phyloP scores from a whole-genome alignment of 192 early-diverging fungal genomes.

The Umbelopsis sp. region DNA sequence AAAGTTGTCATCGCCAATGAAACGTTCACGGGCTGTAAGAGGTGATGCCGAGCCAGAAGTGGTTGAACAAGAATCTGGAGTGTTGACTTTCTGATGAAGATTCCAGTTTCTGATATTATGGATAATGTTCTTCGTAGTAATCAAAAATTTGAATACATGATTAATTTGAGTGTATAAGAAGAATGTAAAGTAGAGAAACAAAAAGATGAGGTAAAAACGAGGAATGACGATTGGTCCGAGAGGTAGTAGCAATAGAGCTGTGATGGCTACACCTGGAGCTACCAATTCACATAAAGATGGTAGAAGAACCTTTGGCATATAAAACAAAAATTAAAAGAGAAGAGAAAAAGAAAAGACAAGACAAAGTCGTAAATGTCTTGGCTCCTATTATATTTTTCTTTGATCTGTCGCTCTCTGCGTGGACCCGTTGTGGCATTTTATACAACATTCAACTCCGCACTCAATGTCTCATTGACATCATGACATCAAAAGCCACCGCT shows the following conservation, averaged over 20 bases:
- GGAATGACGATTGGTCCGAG: constrained; percentile 49
- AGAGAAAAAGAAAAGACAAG: neutral
- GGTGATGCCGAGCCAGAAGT: constrained; percentile 3
- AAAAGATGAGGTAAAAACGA: constrained; percentile 40
- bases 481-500: too few species aligned
- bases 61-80: neutral
- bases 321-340: neutral
- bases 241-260: constrained; percentile 39
- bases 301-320: constrained; percentile 9
- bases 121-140: constrained; percentile 43
- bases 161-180: constrained; percentile 48
- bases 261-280: constrained; percentile 41
- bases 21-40: constrained; percentile 3
- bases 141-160: constrained; percentile 51
- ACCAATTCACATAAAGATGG: constrained; percentile 44
- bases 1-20: neutral
- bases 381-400: neutral
- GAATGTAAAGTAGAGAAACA: constrained; percentile 45
- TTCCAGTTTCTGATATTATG: constrained; percentile 44
- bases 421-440: neutral
- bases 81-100: constrained; percentile 12
- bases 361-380: neutral
- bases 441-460: neutral
- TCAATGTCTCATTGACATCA: too few species aligned
- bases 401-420: constrained; percentile 1